Base-by-base conservation (phyloP, 2,329 filamentous ascomycete species). In the Arthrobotrys sphaeroides region DNA sequence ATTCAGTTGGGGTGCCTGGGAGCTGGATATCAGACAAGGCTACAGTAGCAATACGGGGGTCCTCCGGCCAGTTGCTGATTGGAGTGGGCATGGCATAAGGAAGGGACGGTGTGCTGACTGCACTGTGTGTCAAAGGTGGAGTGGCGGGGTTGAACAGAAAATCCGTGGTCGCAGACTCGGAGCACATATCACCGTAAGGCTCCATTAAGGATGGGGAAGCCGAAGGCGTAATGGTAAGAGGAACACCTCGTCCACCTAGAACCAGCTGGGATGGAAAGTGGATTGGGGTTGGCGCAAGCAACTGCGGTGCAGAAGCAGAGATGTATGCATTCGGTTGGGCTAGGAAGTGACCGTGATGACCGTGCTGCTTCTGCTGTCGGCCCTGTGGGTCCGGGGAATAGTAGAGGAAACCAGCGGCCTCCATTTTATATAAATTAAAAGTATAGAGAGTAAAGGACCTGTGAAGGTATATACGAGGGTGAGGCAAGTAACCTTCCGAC, bases 261-360 rank as follows among this genome's bases (percentile, higher is more conserved):
- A 74, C 70, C 70, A 74, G 70, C 70, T 74, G 70, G 20, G 70
- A 74, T 74, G 70, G 70, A 40, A 68, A 74, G 43, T 74, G 70
- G 55, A 74, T 74, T 64, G 70, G 70, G 62, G 62, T 74, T 62
- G 70, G 70, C 55, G 70, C 70, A 68, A 74, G 70, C 62, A 74
- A 67, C 70, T 74, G 70, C 70, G 70, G 62, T 55, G 70, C n/a
- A n/a, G n/a, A 67, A 67, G 55, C 70, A 62, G 70, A 62, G 64
- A 74, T 74, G 62, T 78, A 78, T 43, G 78, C 78, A 78, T 79
- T 79, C 38, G 79, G 79, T 20, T 80, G 79, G 36, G 78, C 78
- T 57, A 79, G 69, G 73, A 80, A 80, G 49, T 79, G 78, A 42
- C 70, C 70, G 70, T 74, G 70, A 47, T 79, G 79, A 49, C 70